Evolutionary conservation across 1,284 basidiomycete species (phyloP).

Genomic region (Neotropicomus parvogracilis): DNA sequence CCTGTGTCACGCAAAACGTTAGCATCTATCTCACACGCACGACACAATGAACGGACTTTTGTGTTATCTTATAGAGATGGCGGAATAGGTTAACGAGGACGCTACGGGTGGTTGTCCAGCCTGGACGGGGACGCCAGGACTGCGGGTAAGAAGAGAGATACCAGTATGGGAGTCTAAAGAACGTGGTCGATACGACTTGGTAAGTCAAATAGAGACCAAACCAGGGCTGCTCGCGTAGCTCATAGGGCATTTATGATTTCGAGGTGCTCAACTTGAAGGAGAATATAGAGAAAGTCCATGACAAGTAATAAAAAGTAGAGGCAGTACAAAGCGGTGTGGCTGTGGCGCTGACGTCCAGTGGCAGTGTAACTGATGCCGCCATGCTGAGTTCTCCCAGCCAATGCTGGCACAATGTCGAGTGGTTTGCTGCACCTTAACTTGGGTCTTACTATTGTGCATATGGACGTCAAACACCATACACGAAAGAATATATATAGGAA

Average conservation of each 20-base stretch:
- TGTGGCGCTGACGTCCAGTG: too few species aligned
- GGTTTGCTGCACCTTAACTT: too few species aligned
- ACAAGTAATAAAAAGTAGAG: too few species aligned
- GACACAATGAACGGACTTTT: slow-evolving; percentile 18
- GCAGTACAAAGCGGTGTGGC: slow-evolving; percentile 18
- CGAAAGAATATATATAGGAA: too few species aligned
- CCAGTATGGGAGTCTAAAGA: slow-evolving; percentile 53
- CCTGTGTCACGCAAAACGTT: slow-evolving; percentile 5
- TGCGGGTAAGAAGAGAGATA: slow-evolving; percentile 21
- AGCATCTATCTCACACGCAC: too few species aligned
- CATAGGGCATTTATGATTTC: slow-evolving; percentile 22
- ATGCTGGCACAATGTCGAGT: too few species aligned
- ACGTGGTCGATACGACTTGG: slow-evolving; percentile 38
- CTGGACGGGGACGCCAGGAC: too few species aligned
- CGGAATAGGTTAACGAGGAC: slow-evolving; percentile 11
- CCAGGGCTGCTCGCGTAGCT: slow-evolving; percentile 29
- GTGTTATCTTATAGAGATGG: slow-evolving; percentile 16
- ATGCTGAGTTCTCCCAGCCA: background rate
- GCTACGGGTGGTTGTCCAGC: too few species aligned
- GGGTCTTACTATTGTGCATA: too few species aligned
- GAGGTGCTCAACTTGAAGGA: too few species aligned
- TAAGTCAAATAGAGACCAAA: slow-evolving; percentile 36
- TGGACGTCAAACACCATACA: background rate
- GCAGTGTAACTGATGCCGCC: too few species aligned
- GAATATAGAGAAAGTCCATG: slow-evolving; percentile 39